Conservation (phyloP, 2,329 filamentous ascomycete species). For the Onygena corvina region DNA sequence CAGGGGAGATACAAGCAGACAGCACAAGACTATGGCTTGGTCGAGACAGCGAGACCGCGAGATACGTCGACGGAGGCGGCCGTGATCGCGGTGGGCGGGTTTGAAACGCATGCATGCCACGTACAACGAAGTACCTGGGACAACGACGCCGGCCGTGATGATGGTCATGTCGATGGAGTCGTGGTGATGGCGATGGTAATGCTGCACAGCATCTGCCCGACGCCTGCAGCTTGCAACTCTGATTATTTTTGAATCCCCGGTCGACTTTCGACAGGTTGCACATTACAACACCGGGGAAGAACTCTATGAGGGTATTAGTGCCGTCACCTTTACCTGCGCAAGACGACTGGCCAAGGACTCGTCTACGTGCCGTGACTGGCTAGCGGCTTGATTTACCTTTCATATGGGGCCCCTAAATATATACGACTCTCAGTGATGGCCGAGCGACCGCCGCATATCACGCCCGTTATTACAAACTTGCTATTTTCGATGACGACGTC, state of each 20-base stretch:
- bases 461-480: too few species aligned
- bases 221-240: background rate
- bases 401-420: background rate
- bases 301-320: background rate
- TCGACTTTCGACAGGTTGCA: constrained; percentile 1
- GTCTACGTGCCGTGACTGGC: background rate
- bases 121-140: background rate
- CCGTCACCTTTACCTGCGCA: background rate
- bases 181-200: too few species aligned
- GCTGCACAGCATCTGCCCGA: constrained; percentile 5
- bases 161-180: too few species aligned
- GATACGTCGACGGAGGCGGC: background rate
- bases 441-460: background rate
- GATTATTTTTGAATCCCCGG: background rate
- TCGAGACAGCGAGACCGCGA: background rate
- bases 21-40: background rate
- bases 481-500: background rate
- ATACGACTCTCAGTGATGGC: background rate
- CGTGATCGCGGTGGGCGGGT: background rate
- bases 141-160: background rate
- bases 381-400: background rate
- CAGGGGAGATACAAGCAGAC: background rate
- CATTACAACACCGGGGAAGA: background rate
- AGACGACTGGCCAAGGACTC: background rate
- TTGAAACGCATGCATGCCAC: constrained; percentile 4